These are phyloP conservation scores for Panellus pusillus DNA, from an alignment of 768 basidiomycete genomes.

Conservation along the genomic window DNA sequence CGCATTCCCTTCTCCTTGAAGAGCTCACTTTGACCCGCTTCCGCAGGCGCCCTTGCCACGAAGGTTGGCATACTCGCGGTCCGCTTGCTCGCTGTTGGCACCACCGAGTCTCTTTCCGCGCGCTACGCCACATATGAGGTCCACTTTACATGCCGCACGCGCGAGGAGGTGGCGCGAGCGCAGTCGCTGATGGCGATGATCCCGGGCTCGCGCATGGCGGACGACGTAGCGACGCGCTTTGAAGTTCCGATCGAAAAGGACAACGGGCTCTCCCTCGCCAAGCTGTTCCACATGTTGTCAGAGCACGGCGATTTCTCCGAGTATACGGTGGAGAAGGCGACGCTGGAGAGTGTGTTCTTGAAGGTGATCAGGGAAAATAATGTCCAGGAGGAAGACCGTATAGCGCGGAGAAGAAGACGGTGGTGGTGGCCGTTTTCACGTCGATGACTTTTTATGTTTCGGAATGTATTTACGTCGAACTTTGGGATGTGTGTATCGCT, in stretches of 20 bases:
- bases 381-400: constrained; percentile 46
- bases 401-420: background rate
- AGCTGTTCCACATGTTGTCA: constrained; percentile 58
- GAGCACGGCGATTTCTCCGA: constrained; percentile 56
- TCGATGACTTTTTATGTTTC: background rate
- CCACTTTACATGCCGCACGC: constrained; percentile 67
- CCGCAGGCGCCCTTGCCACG: constrained; percentile 44
- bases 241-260: constrained; percentile 58
- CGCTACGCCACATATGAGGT: constrained; percentile 77
- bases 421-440: constrained; percentile 2
- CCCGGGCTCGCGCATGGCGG: constrained; percentile 64
- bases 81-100: constrained; percentile 69
- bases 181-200: constrained; percentile 60
- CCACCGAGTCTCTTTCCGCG: constrained; percentile 58
- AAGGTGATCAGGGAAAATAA: constrained; percentile 67
- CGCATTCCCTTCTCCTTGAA: constrained; percentile 24
- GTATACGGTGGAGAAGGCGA: constrained; percentile 70
- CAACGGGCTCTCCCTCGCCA: constrained; percentile 50
- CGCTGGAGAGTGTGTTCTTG: constrained; percentile 71
- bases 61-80: constrained; percentile 78
- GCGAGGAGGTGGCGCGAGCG: constrained; percentile 58
- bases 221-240: constrained; percentile 76
- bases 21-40: too few relatives aligned
- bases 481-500: background rate
- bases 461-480: background rate